Conservation (phyloP, 139 green algal genomes). For the Parachlorella kessleri region DNA sequence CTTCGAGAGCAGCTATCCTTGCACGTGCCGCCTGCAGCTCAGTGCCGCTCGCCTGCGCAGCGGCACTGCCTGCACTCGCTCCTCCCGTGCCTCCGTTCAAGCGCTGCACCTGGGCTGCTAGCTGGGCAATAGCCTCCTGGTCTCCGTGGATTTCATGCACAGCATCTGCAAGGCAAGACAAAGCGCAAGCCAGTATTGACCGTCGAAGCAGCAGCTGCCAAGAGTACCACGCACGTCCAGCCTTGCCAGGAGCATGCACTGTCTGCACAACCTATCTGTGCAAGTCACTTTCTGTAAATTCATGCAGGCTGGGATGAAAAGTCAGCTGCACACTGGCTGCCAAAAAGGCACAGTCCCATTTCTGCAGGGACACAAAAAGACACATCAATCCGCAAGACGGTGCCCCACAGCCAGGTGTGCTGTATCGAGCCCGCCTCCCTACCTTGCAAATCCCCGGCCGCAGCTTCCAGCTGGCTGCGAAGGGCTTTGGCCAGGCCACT, state of each 20-base stretch:
- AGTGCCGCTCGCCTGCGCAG: not conserved
- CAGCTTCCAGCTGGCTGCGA: slow-evolving; percentile 25
- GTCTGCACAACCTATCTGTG: too few species aligned
- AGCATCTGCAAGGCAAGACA: slow-evolving; percentile 13
- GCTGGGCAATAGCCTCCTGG: slow-evolving; percentile 24
- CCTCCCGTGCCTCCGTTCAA: slow-evolving; percentile 3
- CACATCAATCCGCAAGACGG: not conserved
- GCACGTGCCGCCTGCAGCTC: slow-evolving; percentile 6
- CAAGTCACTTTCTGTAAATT: too few species aligned
- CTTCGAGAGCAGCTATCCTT: not conserved
- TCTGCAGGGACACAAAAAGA: too few species aligned
- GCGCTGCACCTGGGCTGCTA: slow-evolving; percentile 11
- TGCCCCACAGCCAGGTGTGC: not conserved
- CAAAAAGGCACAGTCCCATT: too few species aligned
- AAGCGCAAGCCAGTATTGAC: too few species aligned
- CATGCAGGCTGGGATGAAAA: too few species aligned
- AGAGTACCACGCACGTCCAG: too few species aligned
- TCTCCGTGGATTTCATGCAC: slow-evolving; percentile 8
- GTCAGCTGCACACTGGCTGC: too few species aligned
- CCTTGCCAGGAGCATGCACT: too few species aligned
- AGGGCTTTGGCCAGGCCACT: slow-evolving; percentile 30
- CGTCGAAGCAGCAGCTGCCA: too few species aligned
- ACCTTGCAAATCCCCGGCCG: slow-evolving; percentile 16
- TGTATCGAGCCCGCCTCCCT: not conserved
- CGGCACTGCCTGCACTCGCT: not conserved